phyloP scores from a whole-genome alignment of 1,284 basidiomycete species.

The Leccinum cinnamomeum region DNA sequence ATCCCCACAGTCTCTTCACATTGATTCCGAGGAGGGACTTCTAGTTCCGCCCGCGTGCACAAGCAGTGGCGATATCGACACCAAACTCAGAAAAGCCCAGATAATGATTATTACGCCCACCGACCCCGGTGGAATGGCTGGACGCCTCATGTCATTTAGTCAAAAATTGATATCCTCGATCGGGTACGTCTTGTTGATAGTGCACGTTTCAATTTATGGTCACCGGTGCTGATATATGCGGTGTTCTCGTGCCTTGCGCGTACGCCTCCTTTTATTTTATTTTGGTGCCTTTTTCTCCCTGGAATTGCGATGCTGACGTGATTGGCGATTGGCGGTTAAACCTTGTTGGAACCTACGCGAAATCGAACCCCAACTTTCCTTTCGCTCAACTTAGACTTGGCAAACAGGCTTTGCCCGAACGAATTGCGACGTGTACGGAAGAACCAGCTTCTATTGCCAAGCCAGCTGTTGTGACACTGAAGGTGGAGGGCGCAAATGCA shows the following conservation, averaged over 20 bases:
- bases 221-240: constrained; percentile 26
- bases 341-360: constrained; percentile 20
- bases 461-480: background rate
- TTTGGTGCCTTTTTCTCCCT: constrained; percentile 16
- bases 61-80: constrained; percentile 23
- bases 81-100: constrained; percentile 14
- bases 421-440: background rate
- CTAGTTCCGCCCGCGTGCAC: constrained; percentile 24
- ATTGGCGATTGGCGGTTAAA: constrained; percentile 20
- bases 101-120: constrained; percentile 5
- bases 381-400: constrained; percentile 31
- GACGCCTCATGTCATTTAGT: constrained; percentile 36
- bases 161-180: constrained; percentile 36
- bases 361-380: background rate
- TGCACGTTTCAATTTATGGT: constrained; percentile 18
- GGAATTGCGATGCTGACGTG: constrained; percentile 26
- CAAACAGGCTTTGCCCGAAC: constrained; percentile 12
- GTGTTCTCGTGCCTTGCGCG: constrained; percentile 22
- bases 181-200: constrained; percentile 28
- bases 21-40: constrained; percentile 8
- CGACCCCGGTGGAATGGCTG: constrained; percentile 25
- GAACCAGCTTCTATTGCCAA: background rate
- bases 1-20: constrained; percentile 18
- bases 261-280: constrained; percentile 6
- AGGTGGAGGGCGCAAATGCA: background rate